Conservation (phyloP, 441 rosid species). For the Gossypium davidsonii region DNA sequence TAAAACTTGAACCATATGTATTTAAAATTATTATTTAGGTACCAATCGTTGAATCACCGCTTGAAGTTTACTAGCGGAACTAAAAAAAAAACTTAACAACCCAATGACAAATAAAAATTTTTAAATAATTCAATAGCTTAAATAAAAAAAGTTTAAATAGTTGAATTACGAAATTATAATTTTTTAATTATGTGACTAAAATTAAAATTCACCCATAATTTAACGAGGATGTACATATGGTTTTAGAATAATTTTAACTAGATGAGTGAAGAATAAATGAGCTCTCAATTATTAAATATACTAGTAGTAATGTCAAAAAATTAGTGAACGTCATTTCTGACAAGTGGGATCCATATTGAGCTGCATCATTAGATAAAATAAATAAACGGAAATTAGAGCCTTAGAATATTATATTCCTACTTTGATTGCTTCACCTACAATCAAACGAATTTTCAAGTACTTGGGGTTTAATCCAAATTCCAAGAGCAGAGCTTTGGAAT, state of each 20-base stretch:
- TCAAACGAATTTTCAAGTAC: background rate
- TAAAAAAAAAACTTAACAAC: no score
- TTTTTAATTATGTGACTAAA: no score
- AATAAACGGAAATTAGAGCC: background rate
- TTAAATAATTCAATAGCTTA: no score
- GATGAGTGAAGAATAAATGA: background rate
- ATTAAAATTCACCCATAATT: no score
- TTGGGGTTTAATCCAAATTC: conserved; percentile 22
- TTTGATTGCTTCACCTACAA: conserved; percentile 15
- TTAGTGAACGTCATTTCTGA: background rate
- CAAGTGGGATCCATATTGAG: background rate
- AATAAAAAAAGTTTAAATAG: no score
- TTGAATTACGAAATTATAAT: no score
- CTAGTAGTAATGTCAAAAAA: background rate
- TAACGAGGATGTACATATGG: no score
- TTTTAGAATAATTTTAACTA: background rate
- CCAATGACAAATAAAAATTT: no score
- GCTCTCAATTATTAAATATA: background rate
- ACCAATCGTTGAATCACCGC: no score
- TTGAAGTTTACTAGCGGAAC: no score
- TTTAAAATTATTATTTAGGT: no score
- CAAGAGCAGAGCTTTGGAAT: conserved; percentile 35
- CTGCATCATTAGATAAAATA: background rate
- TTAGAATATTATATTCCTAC: background rate
- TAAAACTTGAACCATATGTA: no score